phyloP scores from a whole-genome alignment of 1,139 yeast species.

The Saccharomyces hybrid region DNA sequence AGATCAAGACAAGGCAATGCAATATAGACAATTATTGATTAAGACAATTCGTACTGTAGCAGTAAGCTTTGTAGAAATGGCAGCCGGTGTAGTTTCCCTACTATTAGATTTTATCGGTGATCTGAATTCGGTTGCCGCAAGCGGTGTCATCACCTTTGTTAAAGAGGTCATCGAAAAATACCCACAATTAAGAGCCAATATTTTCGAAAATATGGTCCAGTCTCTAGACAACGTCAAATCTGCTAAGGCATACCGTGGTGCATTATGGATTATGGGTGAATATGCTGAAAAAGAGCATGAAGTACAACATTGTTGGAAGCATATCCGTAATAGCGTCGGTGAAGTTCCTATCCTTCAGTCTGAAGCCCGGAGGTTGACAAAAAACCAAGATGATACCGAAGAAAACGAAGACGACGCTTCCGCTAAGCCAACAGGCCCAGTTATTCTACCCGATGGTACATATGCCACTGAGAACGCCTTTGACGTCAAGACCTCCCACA shows the following conservation, averaged over 20 bases:
- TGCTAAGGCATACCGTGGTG: conserved; percentile 88
- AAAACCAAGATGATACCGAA: conserved; percentile 33
- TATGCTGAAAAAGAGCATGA: conserved; percentile 67
- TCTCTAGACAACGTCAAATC: conserved; percentile 66
- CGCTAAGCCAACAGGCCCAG: conserved; percentile 53
- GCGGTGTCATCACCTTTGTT: conserved; percentile 79
- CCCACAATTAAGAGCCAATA: conserved; percentile 67
- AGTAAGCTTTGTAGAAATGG: conserved; percentile 80
- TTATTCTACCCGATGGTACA: conserved; percentile 93
- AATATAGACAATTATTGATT: conserved; percentile 83
- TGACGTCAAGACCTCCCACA: conserved; percentile 25
- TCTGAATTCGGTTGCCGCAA: conserved; percentile 76
- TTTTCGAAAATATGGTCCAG: conserved; percentile 55
- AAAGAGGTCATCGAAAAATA: conserved; percentile 91
- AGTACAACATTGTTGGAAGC: conserved; percentile 81
- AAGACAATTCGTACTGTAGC: conserved; percentile 88
- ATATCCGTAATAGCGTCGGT: conserved; percentile 75
- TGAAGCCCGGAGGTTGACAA: conserved; percentile 45
- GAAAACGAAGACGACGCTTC: conserved; percentile 32
- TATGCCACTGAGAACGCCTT: conserved; percentile 94
- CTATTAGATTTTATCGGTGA: conserved; percentile 81
- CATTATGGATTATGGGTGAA: conserved; percentile 94
- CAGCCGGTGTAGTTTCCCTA: conserved; percentile 82
- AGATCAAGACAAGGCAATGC: conserved; percentile 58
- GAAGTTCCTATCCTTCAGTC: conserved; percentile 83